phyloP scores from a whole-genome alignment of 305 asterid genomes.

The Petunia hybrid region DNA sequence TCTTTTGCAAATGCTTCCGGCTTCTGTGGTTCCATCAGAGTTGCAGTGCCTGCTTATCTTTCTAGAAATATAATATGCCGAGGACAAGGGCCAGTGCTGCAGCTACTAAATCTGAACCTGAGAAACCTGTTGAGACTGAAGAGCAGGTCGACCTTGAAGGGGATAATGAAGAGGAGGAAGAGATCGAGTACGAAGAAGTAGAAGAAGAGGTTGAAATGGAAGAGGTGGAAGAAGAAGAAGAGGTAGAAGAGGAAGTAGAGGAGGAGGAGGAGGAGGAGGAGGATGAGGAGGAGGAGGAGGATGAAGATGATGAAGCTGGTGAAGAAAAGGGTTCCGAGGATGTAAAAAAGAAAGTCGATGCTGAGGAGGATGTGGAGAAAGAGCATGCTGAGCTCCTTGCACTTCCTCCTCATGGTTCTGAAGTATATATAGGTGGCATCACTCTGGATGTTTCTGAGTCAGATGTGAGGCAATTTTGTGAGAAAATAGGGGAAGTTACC shows the following conservation, averaged over 20 bases:
- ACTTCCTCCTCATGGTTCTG: constrained; percentile 96
- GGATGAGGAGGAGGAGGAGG: constrained; percentile 50
- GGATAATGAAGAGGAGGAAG: constrained; percentile 77
- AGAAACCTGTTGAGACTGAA: constrained; percentile 70
- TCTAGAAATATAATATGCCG: constrained; percentile 81
- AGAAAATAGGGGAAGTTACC: constrained; percentile 80
- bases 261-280: constrained; percentile 70
- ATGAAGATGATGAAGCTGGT: constrained; percentile 40
- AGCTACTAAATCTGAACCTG: constrained; percentile 63
- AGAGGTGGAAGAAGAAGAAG: constrained; percentile 68
- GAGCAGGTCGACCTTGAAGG: constrained; percentile 68
- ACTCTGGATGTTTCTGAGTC: constrained; percentile 73
- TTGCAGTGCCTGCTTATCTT: constrained; percentile 65
- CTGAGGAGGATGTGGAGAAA: constrained; percentile 50
- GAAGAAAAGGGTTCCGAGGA: constrained; percentile 50
- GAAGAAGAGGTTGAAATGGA: constrained; percentile 89
- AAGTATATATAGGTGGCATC: constrained; percentile 90
- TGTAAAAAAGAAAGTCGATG: constrained; percentile 63
- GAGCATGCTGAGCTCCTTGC: constrained; percentile 86
- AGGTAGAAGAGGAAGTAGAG: constrained; percentile 62
- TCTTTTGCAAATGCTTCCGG: constrained; percentile 87
- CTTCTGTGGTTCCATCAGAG: constrained; percentile 80
- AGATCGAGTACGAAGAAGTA: constrained; percentile 86
- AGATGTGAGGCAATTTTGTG: constrained; percentile 77
- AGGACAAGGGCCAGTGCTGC: constrained; percentile 72